These are phyloP conservation scores for Cyclaneusma minus DNA, from an alignment of 2,329 filamentous ascomycete species.

Conservation along the genomic window DNA sequence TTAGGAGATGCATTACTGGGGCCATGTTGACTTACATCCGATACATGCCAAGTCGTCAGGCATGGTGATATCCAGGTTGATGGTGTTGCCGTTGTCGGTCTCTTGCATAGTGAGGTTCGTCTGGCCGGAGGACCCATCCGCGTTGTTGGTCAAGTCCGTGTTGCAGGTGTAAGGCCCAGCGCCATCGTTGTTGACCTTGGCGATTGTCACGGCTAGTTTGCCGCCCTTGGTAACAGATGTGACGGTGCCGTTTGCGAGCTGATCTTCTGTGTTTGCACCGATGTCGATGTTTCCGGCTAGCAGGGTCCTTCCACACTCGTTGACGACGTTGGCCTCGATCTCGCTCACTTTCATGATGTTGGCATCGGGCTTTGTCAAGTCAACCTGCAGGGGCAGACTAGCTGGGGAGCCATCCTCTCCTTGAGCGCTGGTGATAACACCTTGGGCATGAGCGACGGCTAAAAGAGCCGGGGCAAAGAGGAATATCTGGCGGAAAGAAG, in stretches of 20 bases:
- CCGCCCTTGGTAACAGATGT: constrained; percentile 8
- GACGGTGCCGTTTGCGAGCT: constrained; percentile 4
- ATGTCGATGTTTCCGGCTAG: constrained; percentile 24
- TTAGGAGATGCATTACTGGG: not conserved
- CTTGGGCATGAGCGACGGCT: constrained; percentile 5
- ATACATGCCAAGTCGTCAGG: constrained; percentile 4
- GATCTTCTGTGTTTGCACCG: constrained; percentile 1
- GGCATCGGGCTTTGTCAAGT: constrained; percentile 18
- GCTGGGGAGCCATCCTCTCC: constrained; percentile 5
- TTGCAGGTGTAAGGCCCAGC: constrained; percentile 11
- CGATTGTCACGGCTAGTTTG: constrained; percentile 8
- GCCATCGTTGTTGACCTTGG: constrained; percentile 17
- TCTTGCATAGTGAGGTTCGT: constrained; percentile 18
- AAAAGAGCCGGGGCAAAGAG: constrained; percentile 3
- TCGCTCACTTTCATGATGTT: constrained; percentile 24
- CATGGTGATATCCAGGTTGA: constrained; percentile 15
- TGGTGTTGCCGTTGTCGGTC: constrained; percentile 20
- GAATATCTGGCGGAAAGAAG: constrained; percentile 5
- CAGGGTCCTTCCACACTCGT: constrained; percentile 26
- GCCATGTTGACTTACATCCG: constrained; percentile 2
- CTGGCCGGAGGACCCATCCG: constrained; percentile 14
- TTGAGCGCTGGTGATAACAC: constrained; percentile 6
- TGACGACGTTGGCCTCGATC: constrained; percentile 10
- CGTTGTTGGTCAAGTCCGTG: constrained; percentile 6
- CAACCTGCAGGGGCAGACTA: constrained; percentile 4